phyloP scores from a whole-genome alignment of 202 grass and related monocot species.

The Brachypodium distachyon region DNA sequence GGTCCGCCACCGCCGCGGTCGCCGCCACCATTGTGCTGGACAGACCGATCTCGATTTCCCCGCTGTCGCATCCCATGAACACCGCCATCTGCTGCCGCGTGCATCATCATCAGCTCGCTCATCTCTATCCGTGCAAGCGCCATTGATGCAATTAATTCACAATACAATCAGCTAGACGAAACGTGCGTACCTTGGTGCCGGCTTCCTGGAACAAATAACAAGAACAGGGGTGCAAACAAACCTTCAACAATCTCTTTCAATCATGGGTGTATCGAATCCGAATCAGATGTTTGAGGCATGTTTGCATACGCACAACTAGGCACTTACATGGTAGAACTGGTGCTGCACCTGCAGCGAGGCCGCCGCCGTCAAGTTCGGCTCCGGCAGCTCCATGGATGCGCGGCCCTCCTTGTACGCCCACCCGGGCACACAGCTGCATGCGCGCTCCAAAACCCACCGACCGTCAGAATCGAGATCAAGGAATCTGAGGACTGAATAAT shows the following conservation, averaged over 20 bases:
- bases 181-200: constrained; percentile 71
- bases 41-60: constrained; percentile 84
- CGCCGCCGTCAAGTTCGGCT: constrained; percentile 34
- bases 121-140: not conserved
- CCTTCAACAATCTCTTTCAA: not conserved
- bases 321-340: constrained; percentile 72
- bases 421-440: constrained; percentile 57
- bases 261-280: not conserved
- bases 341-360: constrained; percentile 50
- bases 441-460: not conserved
- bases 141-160: not conserved
- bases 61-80: constrained; percentile 63
- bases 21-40: not conserved
- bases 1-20: constrained; percentile 13
- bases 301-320: too few species aligned
- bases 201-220: constrained; percentile 46
- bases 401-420: constrained; percentile 51
- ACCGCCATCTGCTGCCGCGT: constrained; percentile 62
- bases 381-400: constrained; percentile 42
- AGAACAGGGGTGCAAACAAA: not conserved
- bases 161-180: not conserved
- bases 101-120: not conserved
- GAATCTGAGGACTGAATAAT: not conserved
- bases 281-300: not conserved
- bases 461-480: not conserved